Evolutionary conservation across 2,329 filamentous ascomycete genomes (phyloP), one percentile per base, ranked within the genome.

Genomic region (Penicillium sp.): DNA sequence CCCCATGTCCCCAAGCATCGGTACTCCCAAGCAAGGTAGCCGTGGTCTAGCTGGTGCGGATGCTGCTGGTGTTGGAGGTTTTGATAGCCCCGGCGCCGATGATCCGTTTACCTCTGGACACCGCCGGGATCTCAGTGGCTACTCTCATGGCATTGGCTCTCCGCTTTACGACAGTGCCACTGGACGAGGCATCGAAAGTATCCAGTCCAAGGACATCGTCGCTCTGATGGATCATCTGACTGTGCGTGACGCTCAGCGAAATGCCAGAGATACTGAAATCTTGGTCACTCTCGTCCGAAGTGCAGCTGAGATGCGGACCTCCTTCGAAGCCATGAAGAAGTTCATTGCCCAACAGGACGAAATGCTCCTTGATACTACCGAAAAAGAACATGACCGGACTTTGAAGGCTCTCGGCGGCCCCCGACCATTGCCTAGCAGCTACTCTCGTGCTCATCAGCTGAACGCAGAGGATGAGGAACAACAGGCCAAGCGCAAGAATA

Each of bases 161-260:
- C 92, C 93, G 2, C 79, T 97, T 18, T 97, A 96, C 66, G 94
- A 99, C 68, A 86, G 89, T 53, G 83, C 92, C 3, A 95, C 89
- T 1, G 93, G 93, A 47, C 86, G 85, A 57, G 92, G 91, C 31
- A 88, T 96, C 47, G 92, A 97, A 61, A 83, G 87, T 44, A 97
- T 99, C 47, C 88, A 97, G 70, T 96, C 91, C 42, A 94, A 95
- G 74, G 94, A 99, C 67, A 95, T 99, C 64, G 88, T 99, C 58
- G 90, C 93, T 23, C 78, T 99, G 55, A 99, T 99, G 94, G 93
- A 99, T 69, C 94, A 99, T 72, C 85, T 99, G 57, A 97, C 95
- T 70, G 94, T 97, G 58, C 88, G 94, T 33, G 94, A 99, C 75
- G 94, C 93, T 38, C 93, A 97, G 74, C 87, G 94, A 54, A 97